phyloP scores from a whole-genome alignment of 306 rosid genomes.

The Cucurbita argyrosperma region DNA sequence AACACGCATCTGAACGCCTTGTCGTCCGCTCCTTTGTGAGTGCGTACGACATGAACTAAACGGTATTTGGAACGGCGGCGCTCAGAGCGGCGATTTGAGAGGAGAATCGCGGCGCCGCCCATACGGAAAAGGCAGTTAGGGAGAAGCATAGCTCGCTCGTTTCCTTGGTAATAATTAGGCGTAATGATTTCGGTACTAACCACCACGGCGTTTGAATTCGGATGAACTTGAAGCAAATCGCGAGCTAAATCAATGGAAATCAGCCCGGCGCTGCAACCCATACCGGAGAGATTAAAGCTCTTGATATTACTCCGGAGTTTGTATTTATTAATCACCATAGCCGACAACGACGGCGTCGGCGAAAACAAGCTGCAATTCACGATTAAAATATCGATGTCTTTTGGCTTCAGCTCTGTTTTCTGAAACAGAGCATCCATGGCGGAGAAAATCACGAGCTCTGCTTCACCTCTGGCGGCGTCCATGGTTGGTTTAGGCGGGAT shows the following conservation, averaged over 20 bases:
- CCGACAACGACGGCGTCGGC: constrained; percentile 78
- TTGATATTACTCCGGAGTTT: constrained; percentile 64
- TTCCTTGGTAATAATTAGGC: constrained; percentile 80
- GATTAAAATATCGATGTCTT: constrained; percentile 68
- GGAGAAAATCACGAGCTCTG: constrained; percentile 74
- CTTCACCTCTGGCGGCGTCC: constrained; percentile 74
- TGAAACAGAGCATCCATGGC: constrained; percentile 51
- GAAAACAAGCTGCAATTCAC: constrained; percentile 80
- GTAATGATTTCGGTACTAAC: constrained; percentile 88
- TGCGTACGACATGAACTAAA: constrained; percentile 61
- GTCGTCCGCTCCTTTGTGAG: constrained; percentile 77
- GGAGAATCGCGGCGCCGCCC: constrained; percentile 86
- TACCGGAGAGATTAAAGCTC: constrained; percentile 85
- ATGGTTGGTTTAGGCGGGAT: constrained; percentile 87
- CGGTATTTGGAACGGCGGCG: constrained; percentile 52
- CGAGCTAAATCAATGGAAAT: constrained; percentile 82
- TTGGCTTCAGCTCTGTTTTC: constrained; percentile 64
- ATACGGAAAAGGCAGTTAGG: constrained; percentile 87
- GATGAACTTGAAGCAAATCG: constrained; percentile 83
- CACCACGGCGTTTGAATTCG: constrained; percentile 69
- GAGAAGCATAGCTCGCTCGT: constrained; percentile 87
- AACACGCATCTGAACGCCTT: constrained; percentile 68
- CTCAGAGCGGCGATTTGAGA: constrained; percentile 50
- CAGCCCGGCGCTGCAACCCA: constrained; percentile 91
- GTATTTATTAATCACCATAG: constrained; percentile 83